Conservation (phyloP, 106 monocot species). For the Narthecium ossifragum region DNA sequence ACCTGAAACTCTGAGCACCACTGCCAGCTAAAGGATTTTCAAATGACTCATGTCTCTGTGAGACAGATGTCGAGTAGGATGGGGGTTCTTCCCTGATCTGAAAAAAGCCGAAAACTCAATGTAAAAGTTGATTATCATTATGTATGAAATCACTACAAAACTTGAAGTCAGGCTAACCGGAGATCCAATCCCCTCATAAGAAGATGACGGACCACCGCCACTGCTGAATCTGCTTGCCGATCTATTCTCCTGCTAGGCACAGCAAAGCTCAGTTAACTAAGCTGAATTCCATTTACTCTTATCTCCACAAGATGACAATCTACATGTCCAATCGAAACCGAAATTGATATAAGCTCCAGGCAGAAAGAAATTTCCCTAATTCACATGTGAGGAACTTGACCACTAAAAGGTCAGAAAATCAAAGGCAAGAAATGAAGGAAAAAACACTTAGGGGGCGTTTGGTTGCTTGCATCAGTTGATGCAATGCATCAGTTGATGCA, state of each 20-base stretch:
- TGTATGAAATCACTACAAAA: background rate
- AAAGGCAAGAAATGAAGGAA: no score
- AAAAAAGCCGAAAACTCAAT: constrained; percentile 6
- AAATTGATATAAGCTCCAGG: no score
- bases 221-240: constrained; percentile 51
- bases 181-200: constrained; percentile 39
- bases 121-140: background rate
- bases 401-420: no score
- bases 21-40: constrained; percentile 76
- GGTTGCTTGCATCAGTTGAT: no score
- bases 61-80: constrained; percentile 48
- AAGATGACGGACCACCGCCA: constrained; percentile 28
- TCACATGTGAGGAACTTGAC: no score
- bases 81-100: constrained; percentile 86
- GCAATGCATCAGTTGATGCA: no score
- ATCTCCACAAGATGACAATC: no score
- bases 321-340: no score
- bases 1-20: constrained; percentile 56
- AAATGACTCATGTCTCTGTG: constrained; percentile 83
- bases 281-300: no score
- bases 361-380: no score
- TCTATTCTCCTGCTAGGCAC: constrained; percentile 40
- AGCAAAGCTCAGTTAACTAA: background rate
- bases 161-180: constrained; percentile 25
- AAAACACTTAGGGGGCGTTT: no score